phyloP scores from a whole-genome alignment of 2,329 filamentous ascomycete genomes.

The Ophiostoma populinum region DNA sequence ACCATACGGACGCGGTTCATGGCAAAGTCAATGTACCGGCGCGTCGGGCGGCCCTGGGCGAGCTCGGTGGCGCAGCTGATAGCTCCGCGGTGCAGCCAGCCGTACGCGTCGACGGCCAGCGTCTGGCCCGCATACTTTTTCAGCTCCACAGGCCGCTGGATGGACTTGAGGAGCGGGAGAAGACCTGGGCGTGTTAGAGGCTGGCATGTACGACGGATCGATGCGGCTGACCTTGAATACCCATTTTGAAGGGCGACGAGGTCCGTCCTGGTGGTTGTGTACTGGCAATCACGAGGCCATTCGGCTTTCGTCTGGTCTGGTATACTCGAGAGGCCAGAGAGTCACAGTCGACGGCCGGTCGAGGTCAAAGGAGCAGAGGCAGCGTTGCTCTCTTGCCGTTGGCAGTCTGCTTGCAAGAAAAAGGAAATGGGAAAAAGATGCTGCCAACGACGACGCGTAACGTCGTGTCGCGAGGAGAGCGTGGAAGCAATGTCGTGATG shows the following conservation, averaged over 20 bases:
- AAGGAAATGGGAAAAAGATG: too few species aligned
- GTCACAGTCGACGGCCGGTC: too few species aligned
- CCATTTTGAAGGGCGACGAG: constrained; percentile 9
- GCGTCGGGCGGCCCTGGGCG: constrained; percentile 72
- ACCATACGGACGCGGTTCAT: constrained; percentile 89
- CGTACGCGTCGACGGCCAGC: constrained; percentile 91
- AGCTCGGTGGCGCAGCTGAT: constrained; percentile 82
- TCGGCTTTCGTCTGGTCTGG: too few species aligned
- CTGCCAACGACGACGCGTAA: too few species aligned
- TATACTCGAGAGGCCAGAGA: too few species aligned
- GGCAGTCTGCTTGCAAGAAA: too few species aligned
- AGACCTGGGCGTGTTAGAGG: constrained; percentile 40
- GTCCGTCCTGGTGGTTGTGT: not conserved
- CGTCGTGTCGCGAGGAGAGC: too few species aligned
- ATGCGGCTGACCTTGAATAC: too few species aligned
- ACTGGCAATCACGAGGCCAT: constrained; percentile 5
- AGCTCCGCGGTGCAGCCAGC: constrained; percentile 91
- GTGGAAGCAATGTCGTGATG: too few species aligned
- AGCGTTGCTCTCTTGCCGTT: too few species aligned
- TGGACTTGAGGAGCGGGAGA: constrained; percentile 84
- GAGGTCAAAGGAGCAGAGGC: too few species aligned
- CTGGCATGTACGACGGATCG: too few species aligned
- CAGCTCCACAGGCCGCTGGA: constrained; percentile 73
- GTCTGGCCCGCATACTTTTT: constrained; percentile 79
- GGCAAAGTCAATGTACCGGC: constrained; percentile 76